A percentile compares a stretch with the other conserved stretches of the same genome.
Conservation (phyloP, 306 rosid species). For the Gleditsia sinensis region DNA sequence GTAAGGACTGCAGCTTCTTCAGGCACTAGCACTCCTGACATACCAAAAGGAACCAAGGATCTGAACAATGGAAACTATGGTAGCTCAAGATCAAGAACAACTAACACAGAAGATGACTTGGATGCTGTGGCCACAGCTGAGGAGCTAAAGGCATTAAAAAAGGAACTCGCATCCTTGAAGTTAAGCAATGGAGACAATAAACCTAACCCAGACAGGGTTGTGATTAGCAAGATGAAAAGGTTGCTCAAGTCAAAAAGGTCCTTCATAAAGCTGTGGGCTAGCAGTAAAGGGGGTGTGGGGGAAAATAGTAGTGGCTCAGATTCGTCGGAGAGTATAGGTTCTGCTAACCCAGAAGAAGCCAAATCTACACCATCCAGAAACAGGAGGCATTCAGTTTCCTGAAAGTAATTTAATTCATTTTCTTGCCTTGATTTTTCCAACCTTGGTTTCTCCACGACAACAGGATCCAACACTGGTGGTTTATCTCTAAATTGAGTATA, state of each 20-base stretch:
- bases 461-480: conserved; percentile 43
- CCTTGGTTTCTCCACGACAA: conserved; percentile 37
- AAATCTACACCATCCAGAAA: conserved; percentile 88
- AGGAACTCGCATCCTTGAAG: conserved; percentile 84
- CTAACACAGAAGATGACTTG: conserved; percentile 79
- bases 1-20: conserved; percentile 72
- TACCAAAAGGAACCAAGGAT: conserved; percentile 57
- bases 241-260: conserved; percentile 83
- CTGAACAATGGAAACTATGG: conserved; percentile 49
- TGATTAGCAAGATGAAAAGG: conserved; percentile 78
- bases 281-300: conserved; percentile 77
- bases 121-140: conserved; percentile 74
- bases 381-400: conserved; percentile 89
- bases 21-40: conserved; percentile 84
- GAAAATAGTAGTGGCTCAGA: conserved; percentile 92
- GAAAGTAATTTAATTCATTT: conserved; percentile 39
- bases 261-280: conserved; percentile 71
- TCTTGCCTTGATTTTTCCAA: conserved; percentile 12
- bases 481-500: conserved; percentile 43
- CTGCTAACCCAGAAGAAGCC: conserved; percentile 79
- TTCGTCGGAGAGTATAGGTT: conserved; percentile 78
- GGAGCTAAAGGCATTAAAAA: conserved; percentile 79
- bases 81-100: conserved; percentile 72
- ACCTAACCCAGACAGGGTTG: conserved; percentile 66
- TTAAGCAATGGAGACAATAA: conserved; percentile 60